Base-by-base conservation (phyloP, 441 rosid species). In the Corymbia citriodora region DNA sequence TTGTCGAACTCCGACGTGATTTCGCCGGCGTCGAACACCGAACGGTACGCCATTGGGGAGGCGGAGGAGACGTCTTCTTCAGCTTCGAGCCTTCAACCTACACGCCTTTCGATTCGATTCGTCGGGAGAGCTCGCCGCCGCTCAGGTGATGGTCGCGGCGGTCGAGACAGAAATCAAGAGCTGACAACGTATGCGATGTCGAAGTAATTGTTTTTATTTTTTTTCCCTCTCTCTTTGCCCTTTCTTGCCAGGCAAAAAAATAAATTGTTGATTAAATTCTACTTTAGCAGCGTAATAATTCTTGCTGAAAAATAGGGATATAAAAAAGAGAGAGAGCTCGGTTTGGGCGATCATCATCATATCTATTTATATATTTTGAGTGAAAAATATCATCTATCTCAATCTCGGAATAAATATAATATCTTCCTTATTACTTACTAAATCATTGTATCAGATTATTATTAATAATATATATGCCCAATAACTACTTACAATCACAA, bases 21-120 rank as follows among this genome's bases (percentile, higher is more conserved):
- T 72, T 94, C 96, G 52, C 96, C 91, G 45, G 95, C 95, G 70
- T 96, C 96, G 87, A 98, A 98, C 59, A 96, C 94, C 40, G 99
- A 97, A 88, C 92, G 91, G 49, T 49, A 36, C 36, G 90, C 72
- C 95, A 92, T 95, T 33, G 87, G 23, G 91, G 19, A 40, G 45
- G 45, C 45, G 13, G 13, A 49, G 23, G 49, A 14, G 25, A 31
- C 6, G n/a, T 59, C 65, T 23, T 52, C 57, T 59, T 89, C 29
- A 55, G 33, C 87, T 48, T 53, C 88, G 2, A 52, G 17, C 88
- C 63, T 54, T 92, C 91, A 2, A 17, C 61, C n/a, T 40, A 2
- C 25, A 50, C 55, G 74, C 74, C 18, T 33, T 74, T 72, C 86
- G 55, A 68, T 89, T 45, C 2, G 93, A 57, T 63, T 88, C 88